These are phyloP conservation scores for Candolleomyces aberdarensis DNA, from an alignment of 768 basidiomycete species.

Conservation along the genomic window DNA sequence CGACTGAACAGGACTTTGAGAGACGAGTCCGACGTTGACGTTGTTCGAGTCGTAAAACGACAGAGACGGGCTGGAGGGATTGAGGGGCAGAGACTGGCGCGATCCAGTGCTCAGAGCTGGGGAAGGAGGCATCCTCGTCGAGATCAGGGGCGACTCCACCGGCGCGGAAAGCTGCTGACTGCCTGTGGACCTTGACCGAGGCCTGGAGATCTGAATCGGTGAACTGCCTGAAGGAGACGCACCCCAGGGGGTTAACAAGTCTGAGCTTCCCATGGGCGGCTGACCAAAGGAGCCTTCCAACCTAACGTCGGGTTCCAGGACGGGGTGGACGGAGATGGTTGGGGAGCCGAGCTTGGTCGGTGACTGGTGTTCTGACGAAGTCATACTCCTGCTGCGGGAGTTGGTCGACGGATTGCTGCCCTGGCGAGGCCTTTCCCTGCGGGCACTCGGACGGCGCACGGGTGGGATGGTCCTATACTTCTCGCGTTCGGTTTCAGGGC, in stretches of 20 bases:
- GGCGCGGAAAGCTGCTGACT: background rate
- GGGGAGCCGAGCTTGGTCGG: background rate
- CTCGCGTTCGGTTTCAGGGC: background rate
- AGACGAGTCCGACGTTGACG: background rate
- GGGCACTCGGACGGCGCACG: background rate
- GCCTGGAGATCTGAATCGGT: constrained; percentile 4
- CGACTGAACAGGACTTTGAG: constrained; percentile 3
- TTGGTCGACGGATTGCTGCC: background rate
- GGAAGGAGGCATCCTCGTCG: background rate
- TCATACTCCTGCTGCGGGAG: background rate
- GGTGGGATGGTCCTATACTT: constrained; percentile 8
- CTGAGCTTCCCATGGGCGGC: background rate
- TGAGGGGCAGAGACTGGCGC: background rate
- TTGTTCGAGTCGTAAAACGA: background rate
- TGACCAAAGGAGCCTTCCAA: background rate
- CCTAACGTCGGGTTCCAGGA: background rate
- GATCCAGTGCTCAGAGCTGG: background rate
- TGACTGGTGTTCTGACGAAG: background rate
- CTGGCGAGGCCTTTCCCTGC: constrained; percentile 1
- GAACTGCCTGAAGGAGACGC: background rate
- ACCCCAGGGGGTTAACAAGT: constrained; percentile 8
- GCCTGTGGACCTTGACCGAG: constrained; percentile 2
- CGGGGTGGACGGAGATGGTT: constrained; percentile 7
- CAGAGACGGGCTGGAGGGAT: background rate
- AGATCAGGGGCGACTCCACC: background rate